Evolutionary conservation across 1,139 yeast species (phyloP).

Genomic region (Scheffersomyces quercinus): DNA sequence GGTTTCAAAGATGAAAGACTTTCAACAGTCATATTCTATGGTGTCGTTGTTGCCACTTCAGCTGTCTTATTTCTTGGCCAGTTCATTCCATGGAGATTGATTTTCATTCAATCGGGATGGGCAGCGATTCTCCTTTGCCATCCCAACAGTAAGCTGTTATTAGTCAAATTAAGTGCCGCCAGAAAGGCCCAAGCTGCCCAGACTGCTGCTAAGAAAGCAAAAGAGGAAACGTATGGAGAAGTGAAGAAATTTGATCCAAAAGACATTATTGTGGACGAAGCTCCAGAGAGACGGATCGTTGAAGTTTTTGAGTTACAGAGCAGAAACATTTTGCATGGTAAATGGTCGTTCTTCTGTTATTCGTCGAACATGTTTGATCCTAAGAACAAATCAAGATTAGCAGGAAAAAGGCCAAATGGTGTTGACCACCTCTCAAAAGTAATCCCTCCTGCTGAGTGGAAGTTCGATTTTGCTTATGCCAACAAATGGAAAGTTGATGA

Average conservation of each 20-base stretch:
- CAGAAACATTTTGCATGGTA: conserved; percentile 58
- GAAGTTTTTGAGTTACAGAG: conserved; percentile 77
- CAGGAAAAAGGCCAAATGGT: conserved; percentile 68
- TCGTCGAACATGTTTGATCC: conserved; percentile 50
- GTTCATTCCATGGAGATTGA: conserved; percentile 59
- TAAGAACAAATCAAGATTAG: conserved; percentile 49
- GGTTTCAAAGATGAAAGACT: conserved; percentile 71
- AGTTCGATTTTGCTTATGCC: conserved; percentile 54
- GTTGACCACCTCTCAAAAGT: conserved; percentile 56
- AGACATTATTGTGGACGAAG: conserved; percentile 67
- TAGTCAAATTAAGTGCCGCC: conserved; percentile 13
- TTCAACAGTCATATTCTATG: conserved; percentile 56
- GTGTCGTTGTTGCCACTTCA: conserved; percentile 34
- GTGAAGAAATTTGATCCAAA: conserved; percentile 38
- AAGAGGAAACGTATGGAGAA: conserved; percentile 16
- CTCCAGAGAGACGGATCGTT: conserved; percentile 59
- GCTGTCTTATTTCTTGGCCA: conserved; percentile 55
- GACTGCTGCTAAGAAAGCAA: conserved; percentile 7
- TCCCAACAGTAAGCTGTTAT: conserved; percentile 50
- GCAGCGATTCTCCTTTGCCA: conserved; percentile 47
- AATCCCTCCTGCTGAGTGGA: conserved; percentile 74
- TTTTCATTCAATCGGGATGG: conserved; percentile 64
- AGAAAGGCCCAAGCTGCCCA: conserved; percentile 2
- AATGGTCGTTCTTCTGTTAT: conserved; percentile 52
- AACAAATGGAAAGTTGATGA: conserved; percentile 69